Evolutionary conservation across 164 flowering plant species (phyloP), one percentile per base, ranked within the genome.

Genomic region (Chimonanthus praecox): DNA sequence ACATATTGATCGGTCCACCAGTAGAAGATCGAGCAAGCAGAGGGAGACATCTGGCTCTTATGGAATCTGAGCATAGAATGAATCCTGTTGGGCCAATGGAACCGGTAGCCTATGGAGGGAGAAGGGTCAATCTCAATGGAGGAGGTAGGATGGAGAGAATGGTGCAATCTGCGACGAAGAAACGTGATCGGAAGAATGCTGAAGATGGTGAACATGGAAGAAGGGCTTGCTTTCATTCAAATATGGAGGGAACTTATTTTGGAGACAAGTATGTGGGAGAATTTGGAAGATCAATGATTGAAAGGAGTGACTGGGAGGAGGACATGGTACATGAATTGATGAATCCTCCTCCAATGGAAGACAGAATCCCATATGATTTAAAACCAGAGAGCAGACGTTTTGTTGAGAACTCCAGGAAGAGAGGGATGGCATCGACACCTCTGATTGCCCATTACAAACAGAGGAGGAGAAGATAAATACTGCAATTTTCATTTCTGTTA

Each of bases 401-500:
- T 64, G 73, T 45, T 7, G 58, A 51, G 47, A 73, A 73, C 47
- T 73, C 49, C 73, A 73, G 58, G 72, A 74, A 74, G 72, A 71
- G 77, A 71, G 64, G 64, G 16, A 58, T 70, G 73, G 66, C 18
- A 21, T 60, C 73, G 66, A 48, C 67, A 64, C 16, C 67, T 5
- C 58, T 45, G 61, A 67, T 49, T 51, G 33, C 8, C 66, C 16
- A 66, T 6, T 18, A 33, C 50, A 73, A 74, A 58, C 77, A 78
- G 60, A 50, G 65, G 11, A 78, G 61, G 43, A 66, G 71, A 64
- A 70, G 48, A 70, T 51, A 54, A 21, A 54, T 62, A 9, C 33
- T 33, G 33, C 33, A 33, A 0, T 33, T 33, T 33, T 33, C 33
- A 33, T 33, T 33, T 33, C 33, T 1, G 33, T 1, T 1, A 33